Base-by-base conservation (phyloP, 1,284 basidiomycete genomes). In the Pyrrhoderma noxium region DNA sequence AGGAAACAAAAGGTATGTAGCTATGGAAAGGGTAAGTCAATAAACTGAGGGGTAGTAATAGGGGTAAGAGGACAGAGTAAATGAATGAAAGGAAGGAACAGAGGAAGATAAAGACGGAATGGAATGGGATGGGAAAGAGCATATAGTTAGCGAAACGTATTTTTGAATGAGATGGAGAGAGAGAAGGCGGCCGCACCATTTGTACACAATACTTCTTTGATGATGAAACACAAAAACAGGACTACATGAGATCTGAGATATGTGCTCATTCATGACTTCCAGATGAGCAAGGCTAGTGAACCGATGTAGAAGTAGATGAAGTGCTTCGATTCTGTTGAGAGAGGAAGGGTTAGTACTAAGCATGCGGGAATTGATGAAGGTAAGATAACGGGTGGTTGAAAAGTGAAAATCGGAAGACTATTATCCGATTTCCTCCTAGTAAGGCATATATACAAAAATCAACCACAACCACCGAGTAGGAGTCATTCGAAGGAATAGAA, bases 281-380 rank as follows among this genome's bases (percentile, higher is more conserved):
- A 95, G 70, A 95, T 85, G 67, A 95, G 82, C 70, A 95, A 80
- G 54, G 92, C 92, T 58, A 93, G 82, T 35, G 82, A 74, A 52
- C 89, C 90, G 64, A 94, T 77, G 75, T 94, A 94, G 72, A 94
- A 94, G 77, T 95, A 96, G 72, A 96, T 93, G 72, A 96, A 96
- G 67, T 95, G 88, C 68, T 93, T 93, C 58, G 92, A 93, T 79
- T 95, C 92, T 94, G 70, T 21, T 49, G 44, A 31, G 47, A 39
- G 40, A n/a, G 51, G 47, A 57, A 36, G 50, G 34, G 41, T 25
- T 11, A 40, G 37, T 31, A 31, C 11, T 31, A 2, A 22, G 42
- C 8, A 44, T 44, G 11, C 7, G 11, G 5, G 11, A 31, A 31
- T 31, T 31, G 11, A 5, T 31, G 11, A 11, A 31, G 11, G 27